phyloP scores from a whole-genome alignment of 352 stramenopile species.

The Phytophthora syringae region DNA sequence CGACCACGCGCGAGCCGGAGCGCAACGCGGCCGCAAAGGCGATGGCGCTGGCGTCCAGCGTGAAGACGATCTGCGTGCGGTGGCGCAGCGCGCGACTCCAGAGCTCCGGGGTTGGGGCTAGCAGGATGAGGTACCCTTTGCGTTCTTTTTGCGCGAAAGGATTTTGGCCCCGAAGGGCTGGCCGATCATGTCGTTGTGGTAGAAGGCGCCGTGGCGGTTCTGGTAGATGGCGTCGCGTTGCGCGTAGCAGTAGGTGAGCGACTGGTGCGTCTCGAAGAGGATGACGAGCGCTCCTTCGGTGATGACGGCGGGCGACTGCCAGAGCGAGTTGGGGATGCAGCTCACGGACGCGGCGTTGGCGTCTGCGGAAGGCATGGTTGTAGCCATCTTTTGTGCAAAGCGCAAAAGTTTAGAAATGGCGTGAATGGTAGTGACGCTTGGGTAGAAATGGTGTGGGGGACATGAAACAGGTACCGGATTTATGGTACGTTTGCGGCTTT shows the following conservation, averaged over 20 bases:
- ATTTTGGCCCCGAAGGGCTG: slow-evolving; percentile 87
- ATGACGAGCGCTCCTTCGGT: slow-evolving; percentile 94
- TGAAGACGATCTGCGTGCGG: slow-evolving; percentile 98
- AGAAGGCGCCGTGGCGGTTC: slow-evolving; percentile 97
- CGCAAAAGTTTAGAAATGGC: no score
- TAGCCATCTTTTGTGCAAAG: no score
- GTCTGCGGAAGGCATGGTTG: slow-evolving; percentile 30
- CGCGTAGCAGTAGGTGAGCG: slow-evolving; percentile 95
- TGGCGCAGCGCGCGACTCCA: slow-evolving; percentile 94
- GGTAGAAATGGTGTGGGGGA: slow-evolving; percentile 17
- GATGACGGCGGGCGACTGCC: slow-evolving; percentile 60
- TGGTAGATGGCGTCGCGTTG: slow-evolving; percentile 93
- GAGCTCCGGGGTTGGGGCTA: slow-evolving; percentile 96
- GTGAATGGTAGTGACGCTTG: slow-evolving; percentile 15
- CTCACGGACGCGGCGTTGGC: slow-evolving; percentile 34
- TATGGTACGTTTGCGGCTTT: slow-evolving; percentile 12
- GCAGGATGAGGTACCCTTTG: slow-evolving; percentile 92
- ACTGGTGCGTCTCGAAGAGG: slow-evolving; percentile 96
- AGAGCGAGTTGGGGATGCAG: slow-evolving; percentile 74
- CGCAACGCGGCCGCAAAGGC: slow-evolving; percentile 91
- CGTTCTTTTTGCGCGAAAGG: slow-evolving; percentile 66
- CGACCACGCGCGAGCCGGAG: slow-evolving; percentile 92
- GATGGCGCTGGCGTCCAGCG: slow-evolving; percentile 94
- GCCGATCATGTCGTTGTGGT: slow-evolving; percentile 97
- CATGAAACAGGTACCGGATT: not conserved